Evolutionary conservation across 1,139 yeast genomes (phyloP), one percentile per base, ranked within the genome.

Genomic region (Suhomyces bolitotheri): DNA sequence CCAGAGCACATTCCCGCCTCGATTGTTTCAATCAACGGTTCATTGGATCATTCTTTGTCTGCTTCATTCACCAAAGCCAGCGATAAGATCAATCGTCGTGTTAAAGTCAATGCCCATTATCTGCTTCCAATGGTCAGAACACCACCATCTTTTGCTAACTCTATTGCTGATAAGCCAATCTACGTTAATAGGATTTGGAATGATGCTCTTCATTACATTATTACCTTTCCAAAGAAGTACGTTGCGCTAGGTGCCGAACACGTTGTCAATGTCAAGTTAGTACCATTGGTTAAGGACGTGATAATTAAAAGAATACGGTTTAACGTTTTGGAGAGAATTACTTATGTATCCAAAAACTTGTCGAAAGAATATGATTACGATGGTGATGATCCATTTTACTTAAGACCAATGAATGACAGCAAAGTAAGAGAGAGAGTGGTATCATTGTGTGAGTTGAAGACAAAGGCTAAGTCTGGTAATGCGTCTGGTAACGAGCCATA

Each of bases 181-280:
- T 84, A 81, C 54, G 87, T 89, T 20, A 84, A 85, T 50, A 73
- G 92, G 39, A 73, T 81, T 3, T 89, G 96, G 96, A 84, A 82
- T 48, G 82, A 85, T 44, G 61, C 92, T 0, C 64, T 89, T 27
- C 84, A 81, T 41, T 89, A 89, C 58, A 86, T 85, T 46, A 75
- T 89, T 21, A 76, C 88, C 0, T 73, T 88, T 38, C 95, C 94
- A 1, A 75, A 76, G 43, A 86, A 87, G 49, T 87, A 76, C 57
- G 78, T 87, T 5, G 71, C 90, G 0, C 65, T 88, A 33, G 90
- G 90, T 2, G 72, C 82, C 7, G 80, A 79, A 32, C 80, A 76
- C 50, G 62, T 66, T 12, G 68, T 73, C 29, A 80, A 80, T 47
- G 73, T 89, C 46, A 85, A 83, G 54, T 66, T 89, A 25, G 76